Evolutionary conservation across 225 moss, liverwort and hornwort genomes (phyloP).

Genomic region (Anthoceros angustus): DNA sequence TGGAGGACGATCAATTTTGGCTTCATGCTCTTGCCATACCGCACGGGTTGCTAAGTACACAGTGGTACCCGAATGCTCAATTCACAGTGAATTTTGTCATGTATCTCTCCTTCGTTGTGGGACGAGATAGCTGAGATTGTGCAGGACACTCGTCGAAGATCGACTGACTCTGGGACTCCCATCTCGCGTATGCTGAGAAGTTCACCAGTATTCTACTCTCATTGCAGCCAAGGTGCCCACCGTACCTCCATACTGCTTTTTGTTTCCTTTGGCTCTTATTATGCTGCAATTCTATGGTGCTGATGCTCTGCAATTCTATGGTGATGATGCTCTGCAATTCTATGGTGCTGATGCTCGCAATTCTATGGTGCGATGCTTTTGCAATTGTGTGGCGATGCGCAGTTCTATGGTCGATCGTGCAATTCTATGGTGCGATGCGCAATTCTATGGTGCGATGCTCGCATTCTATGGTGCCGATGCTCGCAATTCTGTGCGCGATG

Average conservation of each 20-base stretch:
- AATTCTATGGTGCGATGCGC: too few relatives aligned
- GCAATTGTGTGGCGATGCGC: too few relatives aligned
- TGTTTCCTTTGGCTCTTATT: too few relatives aligned
- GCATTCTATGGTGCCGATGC: too few relatives aligned
- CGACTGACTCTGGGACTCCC: background rate
- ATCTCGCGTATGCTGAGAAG: background rate
- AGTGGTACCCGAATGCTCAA: background rate
- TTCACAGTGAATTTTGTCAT: background rate
- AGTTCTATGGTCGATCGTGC: too few relatives aligned
- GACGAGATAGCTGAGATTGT: background rate
- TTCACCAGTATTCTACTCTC: background rate
- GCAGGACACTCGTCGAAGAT: background rate
- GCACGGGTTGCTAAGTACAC: background rate
- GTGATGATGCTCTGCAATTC: too few relatives aligned
- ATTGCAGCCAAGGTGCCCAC: background rate
- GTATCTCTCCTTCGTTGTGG: background rate
- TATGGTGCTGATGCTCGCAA: too few relatives aligned
- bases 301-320: too few relatives aligned
- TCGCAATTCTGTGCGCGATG: too few relatives aligned
- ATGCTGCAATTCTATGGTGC: too few relatives aligned
- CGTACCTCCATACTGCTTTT: background rate
- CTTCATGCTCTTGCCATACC: background rate
- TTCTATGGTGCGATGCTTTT: too few relatives aligned
- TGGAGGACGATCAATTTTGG: background rate
- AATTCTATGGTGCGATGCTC: too few relatives aligned